phyloP scores from a whole-genome alignment of 805 yeast genomes.

The Saccharomyces kudriavzevii region DNA sequence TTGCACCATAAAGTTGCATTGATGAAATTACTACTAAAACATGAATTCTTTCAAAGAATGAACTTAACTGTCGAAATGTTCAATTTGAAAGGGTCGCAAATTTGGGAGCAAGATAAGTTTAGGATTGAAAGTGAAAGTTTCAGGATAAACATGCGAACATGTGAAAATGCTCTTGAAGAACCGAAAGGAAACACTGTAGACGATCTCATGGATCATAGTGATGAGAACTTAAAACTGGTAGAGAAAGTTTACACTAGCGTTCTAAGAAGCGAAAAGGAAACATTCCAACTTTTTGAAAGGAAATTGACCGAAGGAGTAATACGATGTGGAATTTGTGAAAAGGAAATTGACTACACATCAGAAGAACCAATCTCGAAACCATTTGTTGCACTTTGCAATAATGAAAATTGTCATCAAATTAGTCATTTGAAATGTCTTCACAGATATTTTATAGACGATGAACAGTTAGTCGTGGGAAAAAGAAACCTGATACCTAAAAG shows the following conservation, averaged over 20 bases:
- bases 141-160: background rate
- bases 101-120: slow-evolving; percentile 24
- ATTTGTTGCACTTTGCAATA: slow-evolving; percentile 30
- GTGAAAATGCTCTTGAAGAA: background rate
- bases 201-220: slow-evolving; percentile 10
- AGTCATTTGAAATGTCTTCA: slow-evolving; percentile 37
- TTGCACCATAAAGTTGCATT: slow-evolving; percentile 43
- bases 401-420: slow-evolving; percentile 26
- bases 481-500: slow-evolving; percentile 22
- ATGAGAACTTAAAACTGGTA: slow-evolving; percentile 23
- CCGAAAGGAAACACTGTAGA: slow-evolving; percentile 6
- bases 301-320: slow-evolving; percentile 18
- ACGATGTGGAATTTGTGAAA: slow-evolving; percentile 30
- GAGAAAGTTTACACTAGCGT: slow-evolving; percentile 18
- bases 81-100: slow-evolving; percentile 16
- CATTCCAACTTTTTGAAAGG: slow-evolving; percentile 13
- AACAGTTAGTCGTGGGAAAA: slow-evolving; percentile 7
- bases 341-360: slow-evolving; percentile 31
- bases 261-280: slow-evolving; percentile 6
- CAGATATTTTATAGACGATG: slow-evolving; percentile 13
- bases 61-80: slow-evolving; percentile 43
- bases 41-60: slow-evolving; percentile 39
- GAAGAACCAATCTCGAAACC: slow-evolving; percentile 26
- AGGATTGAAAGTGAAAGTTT: background rate
- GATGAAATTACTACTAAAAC: slow-evolving; percentile 36